phyloP scores from a whole-genome alignment of 805 yeast species.

The Dipodascus geniculatus region DNA sequence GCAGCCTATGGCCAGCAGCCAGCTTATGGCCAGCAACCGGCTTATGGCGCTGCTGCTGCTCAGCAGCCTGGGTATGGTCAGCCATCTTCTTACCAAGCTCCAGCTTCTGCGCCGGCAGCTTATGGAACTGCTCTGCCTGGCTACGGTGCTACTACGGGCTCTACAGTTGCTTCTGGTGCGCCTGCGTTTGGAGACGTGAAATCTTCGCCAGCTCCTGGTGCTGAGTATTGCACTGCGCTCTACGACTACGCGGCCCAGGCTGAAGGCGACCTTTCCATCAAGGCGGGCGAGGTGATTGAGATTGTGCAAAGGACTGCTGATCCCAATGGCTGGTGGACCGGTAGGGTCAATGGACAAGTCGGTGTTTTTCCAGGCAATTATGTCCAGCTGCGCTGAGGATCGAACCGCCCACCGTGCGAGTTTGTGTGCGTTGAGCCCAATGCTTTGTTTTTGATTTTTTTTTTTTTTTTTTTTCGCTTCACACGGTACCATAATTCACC shows the following conservation, averaged over 20 bases:
- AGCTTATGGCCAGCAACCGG: conserved; percentile 19
- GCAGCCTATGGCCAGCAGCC: conserved; percentile 22
- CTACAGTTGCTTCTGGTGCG: conserved; percentile 12
- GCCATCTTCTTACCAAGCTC: conserved; percentile 17
- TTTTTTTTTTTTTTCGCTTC: no score
- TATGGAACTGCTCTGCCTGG: conserved; percentile 9
- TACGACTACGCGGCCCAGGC: conserved; percentile 92
- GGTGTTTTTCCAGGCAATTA: conserved; percentile 97
- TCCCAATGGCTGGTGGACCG: conserved; percentile 98
- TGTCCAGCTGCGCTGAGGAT: conserved; percentile 50
- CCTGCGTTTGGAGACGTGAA: not conserved
- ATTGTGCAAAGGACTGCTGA: conserved; percentile 73
- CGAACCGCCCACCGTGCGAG: no score
- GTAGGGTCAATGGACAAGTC: conserved; percentile 65
- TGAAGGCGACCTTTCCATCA: conserved; percentile 77
- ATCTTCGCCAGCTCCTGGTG: conserved; percentile 22
- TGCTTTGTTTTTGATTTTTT: no score
- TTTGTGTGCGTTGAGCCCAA: no score
- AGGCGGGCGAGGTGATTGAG: conserved; percentile 80
- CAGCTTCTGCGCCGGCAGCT: conserved; percentile 10
- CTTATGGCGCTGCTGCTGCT: conserved; percentile 9
- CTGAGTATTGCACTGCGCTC: conserved; percentile 60
- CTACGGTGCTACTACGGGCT: conserved; percentile 17
- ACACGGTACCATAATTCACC: no score
- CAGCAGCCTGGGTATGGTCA: conserved; percentile 17